Conservation (phyloP, 306 rosid genomes). For the Castanospermum australe region DNA sequence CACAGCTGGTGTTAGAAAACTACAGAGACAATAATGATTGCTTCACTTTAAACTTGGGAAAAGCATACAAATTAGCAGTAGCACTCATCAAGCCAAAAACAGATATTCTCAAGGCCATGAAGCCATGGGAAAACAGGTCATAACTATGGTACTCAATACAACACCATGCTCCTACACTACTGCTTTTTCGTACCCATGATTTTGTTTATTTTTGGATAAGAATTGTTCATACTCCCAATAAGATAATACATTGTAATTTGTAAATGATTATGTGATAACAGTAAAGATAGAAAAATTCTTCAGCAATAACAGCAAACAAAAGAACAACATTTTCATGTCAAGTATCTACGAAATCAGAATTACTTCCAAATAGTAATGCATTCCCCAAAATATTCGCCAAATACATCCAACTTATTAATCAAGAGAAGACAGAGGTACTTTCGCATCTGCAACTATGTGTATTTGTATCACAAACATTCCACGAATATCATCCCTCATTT, state of each 20-base stretch:
- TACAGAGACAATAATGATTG: slow-evolving; percentile 10
- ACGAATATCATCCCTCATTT: not conserved
- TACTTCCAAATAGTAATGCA: not conserved
- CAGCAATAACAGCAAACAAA: not conserved
- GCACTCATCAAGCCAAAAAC: not conserved
- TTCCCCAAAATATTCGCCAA: not conserved
- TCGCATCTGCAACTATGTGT: not conserved
- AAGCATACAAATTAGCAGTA: slow-evolving; percentile 6
- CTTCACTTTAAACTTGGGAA: slow-evolving; percentile 4
- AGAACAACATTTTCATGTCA: not conserved
- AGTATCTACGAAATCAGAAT: not conserved
- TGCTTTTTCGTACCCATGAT: not conserved
- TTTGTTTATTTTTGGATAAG: not conserved
- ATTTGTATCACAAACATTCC: not conserved
- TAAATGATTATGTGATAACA: not conserved
- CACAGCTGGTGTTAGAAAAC: not conserved
- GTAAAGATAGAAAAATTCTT: not conserved
- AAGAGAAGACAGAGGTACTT: not conserved
- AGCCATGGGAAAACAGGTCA: not conserved
- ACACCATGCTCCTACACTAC: not conserved
- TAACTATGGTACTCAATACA: not conserved
- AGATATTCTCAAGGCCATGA: not conserved
- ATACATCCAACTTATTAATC: not conserved
- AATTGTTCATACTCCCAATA: not conserved
- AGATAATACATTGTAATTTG: not conserved